Evolutionary conservation across 495 filamentous ascomycete genomes (phyloP).

Genomic region (Haplographium delicatum): DNA sequence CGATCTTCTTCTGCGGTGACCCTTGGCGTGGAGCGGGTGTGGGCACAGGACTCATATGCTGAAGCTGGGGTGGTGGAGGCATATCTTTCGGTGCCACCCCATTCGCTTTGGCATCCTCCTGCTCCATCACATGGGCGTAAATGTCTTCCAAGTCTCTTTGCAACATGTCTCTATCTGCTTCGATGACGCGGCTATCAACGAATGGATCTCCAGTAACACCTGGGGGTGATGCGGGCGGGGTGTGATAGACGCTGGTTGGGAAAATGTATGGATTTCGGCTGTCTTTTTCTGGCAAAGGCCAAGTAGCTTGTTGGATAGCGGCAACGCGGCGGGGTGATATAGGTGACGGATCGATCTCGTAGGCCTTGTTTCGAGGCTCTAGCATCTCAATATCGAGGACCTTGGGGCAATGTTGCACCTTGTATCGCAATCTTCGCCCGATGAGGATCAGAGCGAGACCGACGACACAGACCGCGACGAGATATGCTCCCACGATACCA

Average conservation of each 20-base stretch:
- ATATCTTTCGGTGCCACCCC: slow-evolving; percentile 31
- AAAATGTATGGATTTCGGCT: slow-evolving; percentile 47
- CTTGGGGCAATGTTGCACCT: slow-evolving; percentile 46
- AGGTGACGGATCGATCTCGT: slow-evolving; percentile 31
- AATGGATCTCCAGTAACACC: slow-evolving; percentile 11
- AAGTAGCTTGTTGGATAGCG: slow-evolving; percentile 37
- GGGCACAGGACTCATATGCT: slow-evolving; percentile 22
- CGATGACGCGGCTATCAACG: slow-evolving; percentile 70
- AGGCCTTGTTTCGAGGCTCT: slow-evolving; percentile 34
- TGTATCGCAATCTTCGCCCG: slow-evolving; percentile 52
- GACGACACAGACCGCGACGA: slow-evolving; percentile 64
- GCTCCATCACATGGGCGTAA: slow-evolving; percentile 87
- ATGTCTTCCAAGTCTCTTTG: slow-evolving; percentile 82
- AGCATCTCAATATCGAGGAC: slow-evolving; percentile 59
- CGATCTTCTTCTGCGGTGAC: slow-evolving; percentile 29
- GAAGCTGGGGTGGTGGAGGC: slow-evolving; percentile 26
- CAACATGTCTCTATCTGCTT: slow-evolving; percentile 63
- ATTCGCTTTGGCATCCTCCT: slow-evolving; percentile 65
- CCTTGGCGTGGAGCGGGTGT: slow-evolving; percentile 19
- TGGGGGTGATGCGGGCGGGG: slow-evolving; percentile 29
- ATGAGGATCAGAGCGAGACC: slow-evolving; percentile 60
- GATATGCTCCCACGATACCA: slow-evolving; percentile 74
- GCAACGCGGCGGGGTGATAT: slow-evolving; percentile 44
- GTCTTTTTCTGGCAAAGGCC: slow-evolving; percentile 40
- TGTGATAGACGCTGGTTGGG: slow-evolving; percentile 36